Evolutionary conservation across 2,329 filamentous ascomycete genomes (phyloP), one percentile per base, ranked within the genome.

Genomic region (Dactylellina drechsleri): DNA sequence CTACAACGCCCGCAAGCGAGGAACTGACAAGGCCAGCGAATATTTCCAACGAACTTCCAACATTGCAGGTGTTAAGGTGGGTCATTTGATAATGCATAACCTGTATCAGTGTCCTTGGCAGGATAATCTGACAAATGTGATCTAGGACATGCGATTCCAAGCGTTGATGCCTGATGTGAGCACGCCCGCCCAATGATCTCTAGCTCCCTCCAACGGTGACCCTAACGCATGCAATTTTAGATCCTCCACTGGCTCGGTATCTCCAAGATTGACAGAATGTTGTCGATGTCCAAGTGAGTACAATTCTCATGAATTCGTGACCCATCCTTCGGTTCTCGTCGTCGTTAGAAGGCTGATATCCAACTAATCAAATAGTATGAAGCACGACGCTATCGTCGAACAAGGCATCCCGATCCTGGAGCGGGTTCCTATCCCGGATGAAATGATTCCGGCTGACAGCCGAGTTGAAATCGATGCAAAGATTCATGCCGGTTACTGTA

Each of bases 381-480:
- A 95, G 84, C 90, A 95, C 83, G 92, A 95, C 83, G 92, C 92
- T 62, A 94, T 95, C 80, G 92, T 95, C 62, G 87, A 89, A 71
- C 91, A 93, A 84, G 91, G 91, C 67, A 93, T 93, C 78, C 92
- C 92, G 31, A 97, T 97, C 79, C 86, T 91, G 79, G 93, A 97
- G 83, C 88, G 93, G 75, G 89, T 98, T 56, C 93, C 96, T 75
- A 92, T 98, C 77, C 95, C 94, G 2, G 92, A 96, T 78, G 91
- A 95, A 36, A 89, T 95, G 87, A 97, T 98, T 79, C 95, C 95
- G 12, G 92, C 90, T 77, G 95, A 98, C 83, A 96, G 93, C 62
- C 87, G 94, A 78, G 95, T 98, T n/a, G 95, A 99, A 83, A 99
- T 98, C 80, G 95, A 98, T 82, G 95, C 95, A 72, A 98, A 98